phyloP scores from a whole-genome alignment of 2,329 filamentous ascomycete species.

The Pestalotiopsis fici region DNA sequence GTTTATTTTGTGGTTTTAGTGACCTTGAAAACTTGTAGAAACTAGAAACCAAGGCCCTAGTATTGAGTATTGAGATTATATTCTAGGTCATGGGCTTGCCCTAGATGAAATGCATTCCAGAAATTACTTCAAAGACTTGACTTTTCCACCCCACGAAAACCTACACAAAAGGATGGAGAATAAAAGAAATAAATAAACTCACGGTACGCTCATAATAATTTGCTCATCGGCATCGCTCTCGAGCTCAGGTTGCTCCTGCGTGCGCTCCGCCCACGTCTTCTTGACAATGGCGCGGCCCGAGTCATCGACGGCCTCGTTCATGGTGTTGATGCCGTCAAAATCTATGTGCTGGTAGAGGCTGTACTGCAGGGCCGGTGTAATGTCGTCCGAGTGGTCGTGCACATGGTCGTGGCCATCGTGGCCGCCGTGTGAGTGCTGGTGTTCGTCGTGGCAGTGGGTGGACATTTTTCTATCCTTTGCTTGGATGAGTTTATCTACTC shows the following conservation, averaged over 20 bases:
- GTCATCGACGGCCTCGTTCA: conserved; percentile 75
- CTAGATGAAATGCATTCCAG: too few species aligned
- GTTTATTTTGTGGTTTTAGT: too few species aligned
- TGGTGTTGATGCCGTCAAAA: conserved; percentile 79
- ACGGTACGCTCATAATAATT: conserved; percentile 90
- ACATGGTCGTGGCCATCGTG: conserved; percentile 53
- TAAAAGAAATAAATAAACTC: conserved; percentile 32
- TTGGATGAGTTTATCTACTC: not conserved
- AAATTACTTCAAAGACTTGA: too few species aligned
- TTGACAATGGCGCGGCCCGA: conserved; percentile 75
- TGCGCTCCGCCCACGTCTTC: conserved; percentile 87
- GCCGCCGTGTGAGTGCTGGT: conserved; percentile 40
- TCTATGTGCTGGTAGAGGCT: conserved; percentile 91
- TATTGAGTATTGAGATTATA: not conserved
- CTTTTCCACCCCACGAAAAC: too few species aligned
- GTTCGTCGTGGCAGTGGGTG: conserved; percentile 52
- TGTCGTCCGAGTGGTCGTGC: conserved; percentile 90
- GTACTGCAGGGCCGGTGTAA: conserved; percentile 86
- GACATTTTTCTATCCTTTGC: conserved; percentile 26
- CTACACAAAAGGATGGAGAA: not conserved
- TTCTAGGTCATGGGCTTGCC: too few species aligned
- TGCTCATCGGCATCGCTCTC: conserved; percentile 90
- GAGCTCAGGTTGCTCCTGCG: conserved; percentile 72
- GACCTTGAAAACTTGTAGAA: too few species aligned
- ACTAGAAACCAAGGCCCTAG: too few species aligned